These are phyloP conservation scores for Logfia minima DNA, from an alignment of 129 eudicot genomes.

Conservation along the genomic window DNA sequence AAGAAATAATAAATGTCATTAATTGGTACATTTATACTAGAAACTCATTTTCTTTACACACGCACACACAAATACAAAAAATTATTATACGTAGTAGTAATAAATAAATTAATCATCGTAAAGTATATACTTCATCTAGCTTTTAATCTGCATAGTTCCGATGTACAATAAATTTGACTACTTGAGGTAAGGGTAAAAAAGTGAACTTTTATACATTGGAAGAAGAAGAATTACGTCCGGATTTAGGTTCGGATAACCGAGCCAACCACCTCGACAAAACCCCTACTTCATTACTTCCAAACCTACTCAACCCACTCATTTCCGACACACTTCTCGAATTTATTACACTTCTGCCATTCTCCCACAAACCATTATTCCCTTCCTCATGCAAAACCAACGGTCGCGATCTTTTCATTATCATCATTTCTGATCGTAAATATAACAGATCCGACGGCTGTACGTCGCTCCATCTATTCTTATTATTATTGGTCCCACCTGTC, in stretches of 20 bases:
- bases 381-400: slow-evolving; percentile 39
- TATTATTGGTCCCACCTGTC: slow-evolving; percentile 9
- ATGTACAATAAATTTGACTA: slow-evolving; percentile 4
- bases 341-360: slow-evolving; percentile 64
- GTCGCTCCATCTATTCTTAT: slow-evolving; percentile 67
- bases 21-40: too few relatives aligned
- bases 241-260: slow-evolving; percentile 59
- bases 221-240: slow-evolving; percentile 37
- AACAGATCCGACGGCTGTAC: slow-evolving; percentile 68
- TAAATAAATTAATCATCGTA: too few relatives aligned
- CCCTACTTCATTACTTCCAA: slow-evolving; percentile 43
- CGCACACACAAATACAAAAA: too few relatives aligned
- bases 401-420: slow-evolving; percentile 46
- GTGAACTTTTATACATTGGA: slow-evolving; percentile 32
- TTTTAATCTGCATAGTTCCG: not conserved
- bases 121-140: too few relatives aligned
- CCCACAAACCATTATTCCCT: slow-evolving; percentile 39
- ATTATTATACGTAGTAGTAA: too few relatives aligned
- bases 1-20: too few relatives aligned
- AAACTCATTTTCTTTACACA: too few relatives aligned
- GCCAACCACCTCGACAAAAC: slow-evolving; percentile 50
- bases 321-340: slow-evolving; percentile 96
- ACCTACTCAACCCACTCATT: slow-evolving; percentile 79
- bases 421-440: slow-evolving; percentile 59
- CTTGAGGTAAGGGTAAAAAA: slow-evolving; percentile 5